Conservation (phyloP, 768 basidiomycete species). For the Boletus sp. region DNA sequence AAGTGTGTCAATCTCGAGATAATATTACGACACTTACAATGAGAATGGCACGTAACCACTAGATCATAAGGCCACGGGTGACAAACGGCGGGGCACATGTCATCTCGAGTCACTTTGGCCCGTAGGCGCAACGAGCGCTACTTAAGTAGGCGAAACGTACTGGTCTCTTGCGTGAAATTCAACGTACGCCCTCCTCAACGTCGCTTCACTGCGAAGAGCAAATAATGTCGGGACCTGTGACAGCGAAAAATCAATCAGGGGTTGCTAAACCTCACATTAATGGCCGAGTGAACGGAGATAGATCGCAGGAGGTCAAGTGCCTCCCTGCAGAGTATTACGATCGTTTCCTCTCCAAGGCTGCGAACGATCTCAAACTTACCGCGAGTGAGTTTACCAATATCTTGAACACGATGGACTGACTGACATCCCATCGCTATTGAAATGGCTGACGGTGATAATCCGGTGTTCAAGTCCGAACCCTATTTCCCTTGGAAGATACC, state of each 20-base stretch:
- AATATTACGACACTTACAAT: background rate
- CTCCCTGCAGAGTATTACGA: slow-evolving; percentile 54
- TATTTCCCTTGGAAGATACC: background rate
- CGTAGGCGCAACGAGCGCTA: background rate
- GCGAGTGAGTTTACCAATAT: slow-evolving; percentile 43
- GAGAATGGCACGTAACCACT: background rate
- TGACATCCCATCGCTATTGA: background rate
- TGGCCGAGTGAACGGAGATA: background rate
- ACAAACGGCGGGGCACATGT: too few species aligned
- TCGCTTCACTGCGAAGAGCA: background rate
- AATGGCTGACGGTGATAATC: slow-evolving; percentile 1
- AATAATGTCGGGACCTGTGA: background rate
- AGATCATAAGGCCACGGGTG: background rate
- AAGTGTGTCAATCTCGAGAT: background rate
- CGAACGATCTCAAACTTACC: slow-evolving; percentile 56
- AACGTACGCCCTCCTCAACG: background rate
- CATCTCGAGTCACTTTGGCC: background rate
- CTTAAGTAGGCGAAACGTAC: background rate
- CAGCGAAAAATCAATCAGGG: background rate
- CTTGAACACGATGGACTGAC: background rate
- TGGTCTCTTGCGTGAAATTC: background rate
- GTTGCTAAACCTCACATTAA: background rate
- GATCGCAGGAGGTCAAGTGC: background rate
- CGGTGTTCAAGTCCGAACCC: background rate
- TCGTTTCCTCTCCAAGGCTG: slow-evolving; percentile 52